These are phyloP conservation scores for Aureobasidium sp. DNA, from an alignment of 2,329 filamentous ascomycete genomes.

Conservation along the genomic window DNA sequence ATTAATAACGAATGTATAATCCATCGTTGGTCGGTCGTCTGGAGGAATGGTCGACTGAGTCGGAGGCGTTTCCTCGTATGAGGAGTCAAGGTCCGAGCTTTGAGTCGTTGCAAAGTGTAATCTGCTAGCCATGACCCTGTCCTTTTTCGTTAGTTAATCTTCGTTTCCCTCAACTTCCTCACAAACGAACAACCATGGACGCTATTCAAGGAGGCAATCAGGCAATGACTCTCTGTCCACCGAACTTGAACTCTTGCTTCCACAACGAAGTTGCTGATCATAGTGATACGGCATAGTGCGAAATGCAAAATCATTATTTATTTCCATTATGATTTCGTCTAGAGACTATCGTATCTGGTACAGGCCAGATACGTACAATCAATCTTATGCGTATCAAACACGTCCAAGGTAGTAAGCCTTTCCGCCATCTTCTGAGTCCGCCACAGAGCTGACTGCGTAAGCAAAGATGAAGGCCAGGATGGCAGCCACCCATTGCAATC, in stretches of 20 bases:
- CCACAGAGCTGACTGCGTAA: slow-evolving; percentile 10
- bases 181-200: neutral
- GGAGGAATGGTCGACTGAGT: neutral
- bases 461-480: slow-evolving; percentile 16
- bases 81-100: neutral
- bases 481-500: slow-evolving; percentile 18
- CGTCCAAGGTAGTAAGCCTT: slow-evolving; percentile 3
- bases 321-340: neutral
- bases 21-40: slow-evolving; percentile 8
- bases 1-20: slow-evolving; percentile 37
- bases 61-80: neutral
- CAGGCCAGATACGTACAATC: neutral
- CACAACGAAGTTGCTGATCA: neutral
- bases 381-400: neutral
- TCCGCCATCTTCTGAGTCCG: neutral
- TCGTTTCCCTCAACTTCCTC: neutral
- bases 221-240: too few species aligned
- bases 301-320: too few species aligned
- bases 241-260: too few species aligned
- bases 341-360: neutral
- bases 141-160: neutral
- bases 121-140: neutral
- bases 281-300: neutral
- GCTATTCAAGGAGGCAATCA: too few species aligned
- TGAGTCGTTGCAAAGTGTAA: neutral